phyloP scores from a whole-genome alignment of 208 protist genomes.

The Trypanosoma platydactyli region DNA sequence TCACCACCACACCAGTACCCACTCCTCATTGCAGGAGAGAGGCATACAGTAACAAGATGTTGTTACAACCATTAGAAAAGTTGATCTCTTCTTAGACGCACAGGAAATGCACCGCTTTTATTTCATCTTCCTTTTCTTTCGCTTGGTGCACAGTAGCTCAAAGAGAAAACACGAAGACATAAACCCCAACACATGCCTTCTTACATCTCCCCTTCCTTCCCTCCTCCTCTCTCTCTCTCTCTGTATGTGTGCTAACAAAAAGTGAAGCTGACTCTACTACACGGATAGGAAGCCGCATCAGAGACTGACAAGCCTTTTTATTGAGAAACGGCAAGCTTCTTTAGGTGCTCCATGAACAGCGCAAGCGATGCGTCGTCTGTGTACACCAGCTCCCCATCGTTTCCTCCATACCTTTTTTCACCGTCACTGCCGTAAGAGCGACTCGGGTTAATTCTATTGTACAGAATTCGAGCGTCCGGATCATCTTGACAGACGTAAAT shows the following conservation, averaged over 20 bases:
- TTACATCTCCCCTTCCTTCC: too few species aligned
- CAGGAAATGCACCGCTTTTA: too few species aligned
- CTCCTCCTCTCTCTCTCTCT: too few species aligned
- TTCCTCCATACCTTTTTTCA: constrained; percentile 57
- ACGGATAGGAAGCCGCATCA: constrained; percentile 2
- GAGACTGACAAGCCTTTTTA: constrained; percentile 21
- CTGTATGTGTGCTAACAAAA: too few species aligned
- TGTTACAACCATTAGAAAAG: too few species aligned
- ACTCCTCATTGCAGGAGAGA: too few species aligned
- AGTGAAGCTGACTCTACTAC: too few species aligned
- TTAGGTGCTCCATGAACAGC: constrained; percentile 97
- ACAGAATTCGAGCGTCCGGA: constrained; percentile 96
- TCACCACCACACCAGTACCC: too few species aligned
- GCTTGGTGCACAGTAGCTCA: neutral
- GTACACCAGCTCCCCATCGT: constrained; percentile 92
- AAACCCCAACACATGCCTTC: too few species aligned
- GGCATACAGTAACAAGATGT: too few species aligned
- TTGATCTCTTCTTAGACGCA: too few species aligned
- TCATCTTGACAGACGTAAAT: constrained; percentile 97
- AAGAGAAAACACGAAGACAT: neutral
- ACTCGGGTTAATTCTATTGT: constrained; percentile 97
- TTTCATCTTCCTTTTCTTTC: neutral
- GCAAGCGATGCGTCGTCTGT: constrained; percentile 98
- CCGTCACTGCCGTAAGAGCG: constrained; percentile 91
- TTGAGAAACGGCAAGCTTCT: constrained; percentile 94